Percentiles rank a stretch among this genome's conserved stretches.
phyloP scores from a whole-genome alignment of 2,329 filamentous ascomycete species.

The Teratosphaeria nubilosa region DNA sequence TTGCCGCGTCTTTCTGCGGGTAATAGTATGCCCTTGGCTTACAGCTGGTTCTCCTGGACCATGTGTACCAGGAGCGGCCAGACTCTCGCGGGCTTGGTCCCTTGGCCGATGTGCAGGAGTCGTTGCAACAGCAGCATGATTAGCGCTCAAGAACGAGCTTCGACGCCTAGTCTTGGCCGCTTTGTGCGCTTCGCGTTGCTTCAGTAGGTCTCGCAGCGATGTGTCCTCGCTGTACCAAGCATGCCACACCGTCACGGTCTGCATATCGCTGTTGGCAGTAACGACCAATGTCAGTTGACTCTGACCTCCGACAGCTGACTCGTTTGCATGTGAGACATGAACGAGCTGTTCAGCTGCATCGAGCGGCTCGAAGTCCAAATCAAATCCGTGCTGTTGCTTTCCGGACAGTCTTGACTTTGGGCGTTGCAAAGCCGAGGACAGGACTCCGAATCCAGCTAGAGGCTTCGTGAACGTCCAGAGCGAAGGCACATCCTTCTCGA shows the following conservation, averaged over 20 bases:
- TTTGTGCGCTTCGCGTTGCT: conserved; percentile 29
- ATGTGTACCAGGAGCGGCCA: conserved; percentile 40
- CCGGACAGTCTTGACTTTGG: conserved; percentile 14
- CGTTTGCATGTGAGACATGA: conserved; percentile 61
- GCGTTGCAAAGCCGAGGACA: conserved; percentile 32
- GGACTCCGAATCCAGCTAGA: conserved; percentile 71
- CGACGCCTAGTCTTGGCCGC: conserved; percentile 47
- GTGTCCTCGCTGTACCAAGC: conserved; percentile 66
- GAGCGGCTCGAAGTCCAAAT: conserved; percentile 51
- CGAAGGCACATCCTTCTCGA: conserved; percentile 52
- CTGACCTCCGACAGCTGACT: conserved; percentile 28
- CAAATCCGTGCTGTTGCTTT: conserved; percentile 11
- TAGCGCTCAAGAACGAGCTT: conserved; percentile 49
- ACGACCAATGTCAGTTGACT: conserved; percentile 57
- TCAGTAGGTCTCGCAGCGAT: conserved; percentile 35
- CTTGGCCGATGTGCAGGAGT: conserved; percentile 59
- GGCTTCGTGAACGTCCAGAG: conserved; percentile 80
- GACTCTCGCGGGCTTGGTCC: conserved; percentile 63
- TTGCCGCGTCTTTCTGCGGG: conserved; percentile 20
- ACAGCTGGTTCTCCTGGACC: not conserved
- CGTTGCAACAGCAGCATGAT: conserved; percentile 53
- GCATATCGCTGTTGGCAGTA: conserved; percentile 67
- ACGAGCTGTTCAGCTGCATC: conserved; percentile 72
- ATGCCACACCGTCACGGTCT: conserved; percentile 76
- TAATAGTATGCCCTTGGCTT: not conserved